These are phyloP conservation scores for Ustilago xerochloae DNA, from an alignment of 1,284 basidiomycete species.

Conservation along the genomic window DNA sequence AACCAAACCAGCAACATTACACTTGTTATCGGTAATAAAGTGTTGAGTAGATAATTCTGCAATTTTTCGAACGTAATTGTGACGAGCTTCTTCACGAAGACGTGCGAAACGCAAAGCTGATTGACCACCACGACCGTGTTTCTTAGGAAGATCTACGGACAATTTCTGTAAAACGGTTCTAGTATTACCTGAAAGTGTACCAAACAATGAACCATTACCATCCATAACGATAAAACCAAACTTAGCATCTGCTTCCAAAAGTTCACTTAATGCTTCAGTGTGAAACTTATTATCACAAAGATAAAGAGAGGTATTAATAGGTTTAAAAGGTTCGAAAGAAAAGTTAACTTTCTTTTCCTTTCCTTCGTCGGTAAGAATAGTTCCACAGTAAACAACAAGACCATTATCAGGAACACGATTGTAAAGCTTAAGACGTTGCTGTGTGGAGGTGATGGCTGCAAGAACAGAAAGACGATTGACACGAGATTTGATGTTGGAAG, in stretches of 20 bases:
- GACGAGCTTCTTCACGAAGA: conserved; percentile 97
- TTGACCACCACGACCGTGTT: conserved; percentile 99
- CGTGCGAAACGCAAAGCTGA: conserved; percentile 99
- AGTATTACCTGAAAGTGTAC: conserved; percentile 94
- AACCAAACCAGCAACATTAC: conserved; percentile 97
- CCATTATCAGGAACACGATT: conserved; percentile 90
- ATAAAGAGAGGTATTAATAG: conserved; percentile 95
- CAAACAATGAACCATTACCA: conserved; percentile 95
- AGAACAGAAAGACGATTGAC: conserved; percentile 98
- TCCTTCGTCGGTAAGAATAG: conserved; percentile 91
- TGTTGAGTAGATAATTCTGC: conserved; percentile 97
- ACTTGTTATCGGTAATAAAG: conserved; percentile 97
- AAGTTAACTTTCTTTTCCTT: conserved; percentile 93
- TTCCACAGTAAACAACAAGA: conserved; percentile 89
- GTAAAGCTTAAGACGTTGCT: conserved; percentile 96
- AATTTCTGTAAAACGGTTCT: conserved; percentile 98
- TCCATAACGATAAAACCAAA: conserved; percentile 99
- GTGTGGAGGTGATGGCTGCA: conserved; percentile 98
- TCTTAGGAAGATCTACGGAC: conserved; percentile 98
- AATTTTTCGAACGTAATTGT: conserved; percentile 99
- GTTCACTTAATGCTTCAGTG: conserved; percentile 94
- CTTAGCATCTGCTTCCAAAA: conserved; percentile 95
- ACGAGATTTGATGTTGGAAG: conserved; percentile 98
- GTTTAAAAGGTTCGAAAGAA: conserved; percentile 91
- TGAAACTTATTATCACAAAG: conserved; percentile 99